Conservation (phyloP, 2,329 filamentous ascomycete species). For the Colletotrichum ledebouriae region DNA sequence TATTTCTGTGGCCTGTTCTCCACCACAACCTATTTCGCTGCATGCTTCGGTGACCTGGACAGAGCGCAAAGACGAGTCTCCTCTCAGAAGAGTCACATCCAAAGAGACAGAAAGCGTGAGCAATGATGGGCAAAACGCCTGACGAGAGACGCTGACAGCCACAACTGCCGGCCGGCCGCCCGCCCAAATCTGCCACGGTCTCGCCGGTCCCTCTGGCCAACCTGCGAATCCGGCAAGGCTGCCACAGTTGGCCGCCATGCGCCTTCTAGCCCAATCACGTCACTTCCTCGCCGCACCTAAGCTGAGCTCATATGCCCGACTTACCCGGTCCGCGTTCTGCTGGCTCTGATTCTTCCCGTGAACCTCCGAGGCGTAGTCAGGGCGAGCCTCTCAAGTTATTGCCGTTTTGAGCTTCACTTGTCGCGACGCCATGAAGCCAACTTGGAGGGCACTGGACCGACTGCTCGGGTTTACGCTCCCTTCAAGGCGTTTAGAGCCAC, state of each 20-base stretch:
- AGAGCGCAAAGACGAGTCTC: not conserved
- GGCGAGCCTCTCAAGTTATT: slow-evolving; percentile 1
- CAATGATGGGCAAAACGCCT: slow-evolving; percentile 6
- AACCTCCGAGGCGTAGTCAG: slow-evolving; percentile 36
- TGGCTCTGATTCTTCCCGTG: slow-evolving; percentile 13
- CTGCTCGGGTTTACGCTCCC: not conserved
- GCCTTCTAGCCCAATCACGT: not conserved
- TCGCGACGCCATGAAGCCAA: not conserved
- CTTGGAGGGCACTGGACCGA: not conserved
- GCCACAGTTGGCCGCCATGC: not conserved
- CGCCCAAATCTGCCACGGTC: slow-evolving; percentile 9
- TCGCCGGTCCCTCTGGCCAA: not conserved
- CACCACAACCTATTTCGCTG: slow-evolving; percentile 6
- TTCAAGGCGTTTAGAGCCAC: slow-evolving; percentile 5
- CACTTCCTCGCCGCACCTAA: slow-evolving; percentile 7
- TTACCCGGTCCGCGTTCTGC: slow-evolving; percentile 3
- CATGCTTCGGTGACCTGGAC: slow-evolving; percentile 21
- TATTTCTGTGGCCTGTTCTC: not conserved
- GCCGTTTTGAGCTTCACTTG: slow-evolving; percentile 6
- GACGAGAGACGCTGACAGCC: slow-evolving; percentile 14
- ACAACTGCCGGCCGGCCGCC: not conserved
- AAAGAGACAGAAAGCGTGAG: not conserved
- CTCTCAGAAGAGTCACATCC: slow-evolving; percentile 4
- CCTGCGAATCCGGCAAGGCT: not conserved
- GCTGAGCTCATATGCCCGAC: slow-evolving; percentile 17